Evolutionary conservation across 2,329 filamentous ascomycete species (phyloP), one percentile per base, ranked within the genome.

Genomic region (Dactylonectria estremocensis): DNA sequence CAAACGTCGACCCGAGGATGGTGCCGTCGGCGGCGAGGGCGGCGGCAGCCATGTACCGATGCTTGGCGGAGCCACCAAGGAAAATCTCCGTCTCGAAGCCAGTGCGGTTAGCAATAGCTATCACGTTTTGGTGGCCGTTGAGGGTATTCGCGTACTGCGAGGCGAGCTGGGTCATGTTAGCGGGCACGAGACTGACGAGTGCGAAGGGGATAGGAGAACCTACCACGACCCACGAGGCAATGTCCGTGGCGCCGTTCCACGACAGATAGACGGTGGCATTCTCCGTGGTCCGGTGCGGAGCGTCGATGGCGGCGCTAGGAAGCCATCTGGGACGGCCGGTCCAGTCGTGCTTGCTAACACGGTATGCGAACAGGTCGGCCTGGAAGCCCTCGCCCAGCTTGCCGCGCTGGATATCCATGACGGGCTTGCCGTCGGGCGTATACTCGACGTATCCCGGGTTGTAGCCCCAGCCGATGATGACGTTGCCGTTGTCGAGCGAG

Each of bases 181-280:
- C 57, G 68, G 28, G 52, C 46, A 59, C 43, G 55, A 60, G 56
- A 59, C 53, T 43, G 37, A 66, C 57, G 56, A 46, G 46, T 45
- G 33, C 24, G 24, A 55, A 11, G 49, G 61, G 60, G 35, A 57
- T 55, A 37, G 61, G 24, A 35, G 24, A 31, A 74, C 76, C 72
- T 64, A 78, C 76, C 57, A 78, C 67, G 31, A 70, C 73, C 77
- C 77, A 79, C 16, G 64, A 65, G 20, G 64, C 68, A 33, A 79
- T 66, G 28, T 78, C 77, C 1, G 77, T 79, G 9, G 77, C 77
- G 16, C 77, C 77, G 67, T 79, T 79, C 77, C 77, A 79, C 22
- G 77, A 78, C 18, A 79, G 63, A 52, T 71, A 78, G 10, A 78
- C 66, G 3, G 71, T 75, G 5, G 74, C 74, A 49, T 76, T 69